These are phyloP conservation scores for Silene latifolia DNA, from an alignment of 148 eudicot species.

Conservation along the genomic window DNA sequence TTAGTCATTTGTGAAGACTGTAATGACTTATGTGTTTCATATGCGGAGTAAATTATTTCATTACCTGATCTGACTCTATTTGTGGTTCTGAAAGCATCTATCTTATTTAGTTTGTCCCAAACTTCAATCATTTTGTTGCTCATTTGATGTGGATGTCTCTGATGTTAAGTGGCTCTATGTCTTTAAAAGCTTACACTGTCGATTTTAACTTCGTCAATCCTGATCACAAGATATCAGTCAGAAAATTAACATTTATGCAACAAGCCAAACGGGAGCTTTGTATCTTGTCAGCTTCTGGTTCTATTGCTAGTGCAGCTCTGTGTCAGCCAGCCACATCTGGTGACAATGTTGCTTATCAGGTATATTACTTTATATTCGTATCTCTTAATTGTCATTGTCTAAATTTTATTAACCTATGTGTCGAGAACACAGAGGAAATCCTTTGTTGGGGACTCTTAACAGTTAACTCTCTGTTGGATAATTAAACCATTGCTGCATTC, in stretches of 20 bases:
- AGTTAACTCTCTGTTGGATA: too few species aligned
- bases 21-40: too few species aligned
- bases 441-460: not conserved
- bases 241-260: conserved; percentile 69
- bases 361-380: conserved; percentile 16
- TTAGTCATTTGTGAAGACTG: too few species aligned
- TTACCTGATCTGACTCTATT: not conserved
- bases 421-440: not conserved
- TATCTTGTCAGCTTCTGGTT: conserved; percentile 85
- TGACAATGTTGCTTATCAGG: conserved; percentile 73
- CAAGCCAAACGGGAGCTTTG: conserved; percentile 68
- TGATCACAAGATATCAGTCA: conserved; percentile 64
- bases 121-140: not conserved
- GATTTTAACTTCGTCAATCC: not conserved
- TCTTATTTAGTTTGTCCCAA: not conserved
- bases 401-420: not conserved
- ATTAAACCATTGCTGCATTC: too few species aligned
- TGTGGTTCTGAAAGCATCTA: not conserved
- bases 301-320: conserved; percentile 61
- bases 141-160: not conserved
- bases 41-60: not conserved
- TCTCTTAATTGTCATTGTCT: conserved; percentile 1
- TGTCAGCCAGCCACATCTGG: conserved; percentile 77
- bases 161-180: not conserved
- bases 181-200: not conserved